These are phyloP conservation scores for Capsicum chinense DNA, from an alignment of 257 asterid genomes.

Conservation along the genomic window DNA sequence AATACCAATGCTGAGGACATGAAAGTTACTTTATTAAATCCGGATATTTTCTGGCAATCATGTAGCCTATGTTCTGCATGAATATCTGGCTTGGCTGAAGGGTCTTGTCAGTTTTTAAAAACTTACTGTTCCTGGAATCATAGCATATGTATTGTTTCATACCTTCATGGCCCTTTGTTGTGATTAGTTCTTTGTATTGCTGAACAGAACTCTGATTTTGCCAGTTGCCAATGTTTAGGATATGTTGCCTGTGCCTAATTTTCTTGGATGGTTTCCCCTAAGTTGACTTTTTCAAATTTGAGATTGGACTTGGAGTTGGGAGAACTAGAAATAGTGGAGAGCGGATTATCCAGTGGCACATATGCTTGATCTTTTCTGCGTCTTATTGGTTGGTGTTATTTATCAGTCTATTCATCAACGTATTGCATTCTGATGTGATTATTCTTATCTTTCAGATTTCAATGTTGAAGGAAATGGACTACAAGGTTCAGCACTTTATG, in stretches of 20 bases:
- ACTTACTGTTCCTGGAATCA: neutral
- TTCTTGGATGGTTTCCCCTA: neutral
- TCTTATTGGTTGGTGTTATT: neutral
- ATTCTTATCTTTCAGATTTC: slow-evolving; percentile 50
- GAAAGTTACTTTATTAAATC: neutral
- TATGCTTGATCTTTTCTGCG: neutral
- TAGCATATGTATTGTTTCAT: neutral
- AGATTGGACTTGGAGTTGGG: neutral
- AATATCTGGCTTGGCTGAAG: slow-evolving; percentile 9
- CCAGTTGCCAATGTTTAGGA: slow-evolving; percentile 8
- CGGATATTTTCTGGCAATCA: slow-evolving; percentile 1
- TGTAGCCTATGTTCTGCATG: slow-evolving; percentile 9
- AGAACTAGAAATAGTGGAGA: neutral
- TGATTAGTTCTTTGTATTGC: neutral
- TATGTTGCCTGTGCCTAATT: slow-evolving; percentile 9
- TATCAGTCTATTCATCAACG: neutral
- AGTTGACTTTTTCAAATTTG: neutral
- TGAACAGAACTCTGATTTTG: neutral
- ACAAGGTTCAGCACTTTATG: slow-evolving; percentile 55
- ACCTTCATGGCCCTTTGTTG: neutral
- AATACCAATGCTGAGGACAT: neutral
- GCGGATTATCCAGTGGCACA: neutral
- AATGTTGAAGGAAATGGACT: slow-evolving; percentile 57
- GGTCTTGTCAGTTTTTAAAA: neutral
- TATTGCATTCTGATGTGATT: neutral